Evolutionary conservation across 805 yeast species (phyloP).

Genomic region (Blastobotrys muscicola): DNA sequence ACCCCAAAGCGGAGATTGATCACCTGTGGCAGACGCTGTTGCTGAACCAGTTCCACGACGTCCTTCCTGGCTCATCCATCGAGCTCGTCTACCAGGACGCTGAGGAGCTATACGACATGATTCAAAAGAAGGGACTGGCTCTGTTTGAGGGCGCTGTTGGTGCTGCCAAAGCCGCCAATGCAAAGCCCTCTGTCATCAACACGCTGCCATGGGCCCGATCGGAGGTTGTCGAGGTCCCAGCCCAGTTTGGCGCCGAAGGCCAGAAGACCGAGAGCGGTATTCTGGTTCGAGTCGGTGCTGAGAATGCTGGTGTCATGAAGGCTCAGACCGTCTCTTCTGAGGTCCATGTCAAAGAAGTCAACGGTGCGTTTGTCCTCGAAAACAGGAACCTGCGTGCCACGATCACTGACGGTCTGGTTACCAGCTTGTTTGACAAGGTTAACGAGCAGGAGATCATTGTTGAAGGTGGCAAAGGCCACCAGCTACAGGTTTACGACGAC

Average conservation of each 20-base stretch:
- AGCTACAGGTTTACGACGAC: conserved; percentile 83
- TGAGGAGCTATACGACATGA: conserved; percentile 60
- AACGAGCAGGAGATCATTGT: conserved; percentile 58
- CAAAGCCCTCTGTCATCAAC: conserved; percentile 27
- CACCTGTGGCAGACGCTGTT: conserved; percentile 80
- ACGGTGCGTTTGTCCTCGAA: conserved; percentile 39
- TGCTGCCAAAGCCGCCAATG: conserved; percentile 11
- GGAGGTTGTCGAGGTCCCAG: conserved; percentile 35
- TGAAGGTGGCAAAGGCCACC: conserved; percentile 69
- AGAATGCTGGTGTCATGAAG: neutral
- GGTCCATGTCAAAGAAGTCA: conserved; percentile 37
- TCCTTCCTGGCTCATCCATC: conserved; percentile 91
- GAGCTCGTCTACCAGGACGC: conserved; percentile 92
- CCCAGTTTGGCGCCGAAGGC: neutral
- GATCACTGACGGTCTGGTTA: conserved; percentile 52
- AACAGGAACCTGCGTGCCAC: conserved; percentile 54
- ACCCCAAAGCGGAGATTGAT: conserved; percentile 62
- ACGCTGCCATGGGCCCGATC: conserved; percentile 58
- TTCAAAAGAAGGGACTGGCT: conserved; percentile 43
- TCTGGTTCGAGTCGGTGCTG: conserved; percentile 1
- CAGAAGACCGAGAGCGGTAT: conserved; percentile 1
- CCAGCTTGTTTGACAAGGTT: conserved; percentile 52
- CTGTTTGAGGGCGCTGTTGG: conserved; percentile 15
- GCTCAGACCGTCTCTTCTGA: too few species aligned
- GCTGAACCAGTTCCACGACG: conserved; percentile 93